A percentile compares a stretch with the other conserved stretches of the same genome.
Evolutionary conservation across 2,329 filamentous ascomycete species (phyloP).

Genomic region (Madurella fahalii): DNA sequence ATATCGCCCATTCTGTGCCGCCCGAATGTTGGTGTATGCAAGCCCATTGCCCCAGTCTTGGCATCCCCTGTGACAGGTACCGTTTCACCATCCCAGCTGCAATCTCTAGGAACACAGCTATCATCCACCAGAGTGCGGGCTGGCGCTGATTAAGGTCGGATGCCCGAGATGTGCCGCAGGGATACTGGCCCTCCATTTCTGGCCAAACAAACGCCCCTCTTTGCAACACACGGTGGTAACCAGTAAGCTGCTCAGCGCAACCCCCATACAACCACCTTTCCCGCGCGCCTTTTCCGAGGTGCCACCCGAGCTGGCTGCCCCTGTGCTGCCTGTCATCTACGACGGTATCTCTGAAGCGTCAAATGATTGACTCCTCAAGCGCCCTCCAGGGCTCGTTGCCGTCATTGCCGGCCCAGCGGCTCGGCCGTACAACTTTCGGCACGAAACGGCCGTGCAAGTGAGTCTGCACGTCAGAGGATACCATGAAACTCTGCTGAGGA

Average conservation of each 20-base stretch:
- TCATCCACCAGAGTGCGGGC: slow-evolving; percentile 1
- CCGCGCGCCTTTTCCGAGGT: slow-evolving; percentile 2
- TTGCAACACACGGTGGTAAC: neutral
- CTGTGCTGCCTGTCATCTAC: slow-evolving; percentile 1
- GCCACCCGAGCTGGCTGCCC: neutral
- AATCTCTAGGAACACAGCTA: slow-evolving; percentile 12
- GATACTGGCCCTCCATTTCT: slow-evolving; percentile 2
- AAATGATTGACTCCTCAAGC: slow-evolving; percentile 8
- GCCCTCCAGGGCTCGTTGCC: neutral
- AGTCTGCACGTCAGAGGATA: slow-evolving; percentile 7
- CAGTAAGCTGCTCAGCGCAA: slow-evolving; percentile 1
- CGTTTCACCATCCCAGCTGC: slow-evolving; percentile 25
- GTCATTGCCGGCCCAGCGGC: neutral
- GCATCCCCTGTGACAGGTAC: slow-evolving; percentile 25
- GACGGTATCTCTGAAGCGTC: neutral
- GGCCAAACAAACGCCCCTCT: slow-evolving; percentile 7
- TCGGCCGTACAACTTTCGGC: slow-evolving; percentile 1
- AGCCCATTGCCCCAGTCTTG: slow-evolving; percentile 16
- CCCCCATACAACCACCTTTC: neutral
- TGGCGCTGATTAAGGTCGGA: slow-evolving; percentile 1
- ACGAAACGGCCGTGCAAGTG: slow-evolving; percentile 11
- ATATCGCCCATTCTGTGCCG: slow-evolving; percentile 8
- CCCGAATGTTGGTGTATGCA: slow-evolving; percentile 1
- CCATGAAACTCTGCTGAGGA: slow-evolving; percentile 15
- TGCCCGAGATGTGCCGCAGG: slow-evolving; percentile 18